A percentile compares a stretch with the other conserved stretches of the same genome.
Evolutionary conservation across 805 yeast genomes (phyloP).

Genomic region (Candida taoyuanica): DNA sequence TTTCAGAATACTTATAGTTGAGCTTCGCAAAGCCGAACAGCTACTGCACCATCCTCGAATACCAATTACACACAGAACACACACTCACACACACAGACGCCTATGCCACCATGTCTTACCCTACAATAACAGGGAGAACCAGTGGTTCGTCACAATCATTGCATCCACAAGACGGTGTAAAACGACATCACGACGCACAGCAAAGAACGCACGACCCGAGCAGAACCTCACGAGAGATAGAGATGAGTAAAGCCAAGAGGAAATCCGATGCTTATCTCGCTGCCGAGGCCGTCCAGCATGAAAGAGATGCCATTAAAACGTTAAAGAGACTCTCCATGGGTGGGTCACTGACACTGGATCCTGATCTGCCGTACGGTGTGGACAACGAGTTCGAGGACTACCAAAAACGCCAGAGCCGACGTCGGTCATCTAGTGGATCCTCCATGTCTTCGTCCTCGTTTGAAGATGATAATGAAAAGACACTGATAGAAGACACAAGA

Average conservation of each 20-base stretch:
- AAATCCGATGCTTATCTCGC: conserved; percentile 52
- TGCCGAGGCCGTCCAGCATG: conserved; percentile 72
- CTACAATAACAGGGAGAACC: conserved; percentile 1
- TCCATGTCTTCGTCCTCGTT: conserved; percentile 21
- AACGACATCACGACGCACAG: background rate
- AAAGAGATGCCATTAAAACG: conserved; percentile 67
- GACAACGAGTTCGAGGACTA: conserved; percentile 26
- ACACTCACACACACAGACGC: background rate
- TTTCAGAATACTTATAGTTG: too few relatives aligned
- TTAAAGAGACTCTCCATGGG: conserved; percentile 70
- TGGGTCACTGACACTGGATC: conserved; percentile 51
- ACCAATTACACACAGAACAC: background rate
- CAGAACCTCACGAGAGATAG: background rate
- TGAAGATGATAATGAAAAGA: conserved; percentile 12
- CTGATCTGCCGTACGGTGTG: conserved; percentile 55
- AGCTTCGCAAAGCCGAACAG: too few relatives aligned
- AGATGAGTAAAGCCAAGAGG: conserved; percentile 26
- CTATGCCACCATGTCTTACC: conserved; percentile 1
- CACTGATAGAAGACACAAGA: conserved; percentile 14
- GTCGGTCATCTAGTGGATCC: conserved; percentile 14
- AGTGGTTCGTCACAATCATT: background rate
- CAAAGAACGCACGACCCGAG: background rate
- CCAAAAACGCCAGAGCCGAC: conserved; percentile 20
- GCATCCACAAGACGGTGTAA: background rate
- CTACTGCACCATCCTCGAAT: too few relatives aligned